A percentile compares a stretch with the other conserved stretches of the same genome.
These are phyloP conservation scores for Wickerhamomyces ciferrii DNA, from an alignment of 805 yeast genomes.

Conservation along the genomic window DNA sequence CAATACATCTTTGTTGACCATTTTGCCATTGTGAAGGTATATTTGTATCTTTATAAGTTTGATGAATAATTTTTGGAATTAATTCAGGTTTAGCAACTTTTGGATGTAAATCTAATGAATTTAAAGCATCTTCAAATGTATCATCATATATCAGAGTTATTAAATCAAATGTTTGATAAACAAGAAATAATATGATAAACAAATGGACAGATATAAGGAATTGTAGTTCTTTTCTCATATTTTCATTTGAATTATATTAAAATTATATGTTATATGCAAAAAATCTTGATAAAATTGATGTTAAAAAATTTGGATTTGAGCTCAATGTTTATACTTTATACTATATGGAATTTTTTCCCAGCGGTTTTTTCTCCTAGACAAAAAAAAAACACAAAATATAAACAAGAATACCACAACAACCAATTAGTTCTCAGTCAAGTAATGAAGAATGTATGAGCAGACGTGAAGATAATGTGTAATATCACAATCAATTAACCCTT, in stretches of 20 bases:
- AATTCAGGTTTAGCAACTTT: slow-evolving; percentile 41
- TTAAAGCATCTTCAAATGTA: slow-evolving; percentile 56
- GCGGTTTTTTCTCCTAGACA: background rate
- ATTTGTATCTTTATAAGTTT: slow-evolving; percentile 76
- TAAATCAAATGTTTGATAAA: slow-evolving; percentile 64
- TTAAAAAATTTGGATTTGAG: too few relatives aligned
- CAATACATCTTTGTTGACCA: slow-evolving; percentile 72
- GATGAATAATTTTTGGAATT: slow-evolving; percentile 90
- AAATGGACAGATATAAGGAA: slow-evolving; percentile 56
- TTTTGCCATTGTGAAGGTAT: slow-evolving; percentile 79
- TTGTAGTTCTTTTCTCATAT: slow-evolving; percentile 63
- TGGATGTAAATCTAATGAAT: slow-evolving; percentile 59
- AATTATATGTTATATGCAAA: too few relatives aligned
- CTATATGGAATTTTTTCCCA: background rate
- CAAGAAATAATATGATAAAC: slow-evolving; percentile 32
- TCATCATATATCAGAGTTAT: slow-evolving; percentile 73
- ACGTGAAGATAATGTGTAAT: too few relatives aligned
- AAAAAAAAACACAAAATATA: too few relatives aligned
- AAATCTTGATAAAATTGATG: too few relatives aligned
- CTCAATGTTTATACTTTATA: background rate
- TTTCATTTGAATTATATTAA: background rate
- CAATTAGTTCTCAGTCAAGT: too few relatives aligned
- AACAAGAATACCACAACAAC: background rate
- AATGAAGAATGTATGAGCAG: too few relatives aligned
- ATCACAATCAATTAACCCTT: too few relatives aligned